Evolutionary conservation across 768 basidiomycete genomes (phyloP).

Genomic region (Mrakia frigida): DNA sequence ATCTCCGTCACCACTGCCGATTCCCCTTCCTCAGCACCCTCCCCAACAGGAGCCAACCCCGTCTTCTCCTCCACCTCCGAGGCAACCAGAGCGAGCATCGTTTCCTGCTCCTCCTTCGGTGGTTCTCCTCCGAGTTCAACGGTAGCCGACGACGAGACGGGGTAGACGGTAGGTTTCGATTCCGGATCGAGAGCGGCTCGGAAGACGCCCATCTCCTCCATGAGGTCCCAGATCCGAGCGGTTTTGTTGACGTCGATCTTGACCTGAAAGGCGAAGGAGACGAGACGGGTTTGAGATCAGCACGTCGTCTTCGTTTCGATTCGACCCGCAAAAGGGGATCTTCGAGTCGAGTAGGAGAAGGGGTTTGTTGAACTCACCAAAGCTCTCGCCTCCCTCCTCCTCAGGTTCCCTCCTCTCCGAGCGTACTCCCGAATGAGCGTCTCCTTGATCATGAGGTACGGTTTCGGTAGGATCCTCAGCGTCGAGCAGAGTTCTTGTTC

Average conservation of each 20-base stretch:
- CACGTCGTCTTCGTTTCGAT: no score
- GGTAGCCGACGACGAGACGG: no score
- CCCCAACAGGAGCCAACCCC: no score
- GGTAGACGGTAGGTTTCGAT: no score
- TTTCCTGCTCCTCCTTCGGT: no score
- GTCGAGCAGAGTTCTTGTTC: conserved; percentile 85
- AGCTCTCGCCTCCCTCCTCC: conserved; percentile 67
- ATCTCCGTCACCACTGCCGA: no score
- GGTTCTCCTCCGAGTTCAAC: no score
- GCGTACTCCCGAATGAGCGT: conserved; percentile 90
- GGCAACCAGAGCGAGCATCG: no score
- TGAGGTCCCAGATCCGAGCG: conserved; percentile 84
- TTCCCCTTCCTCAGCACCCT: no score
- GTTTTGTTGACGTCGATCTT: conserved; percentile 94
- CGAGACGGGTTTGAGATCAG: conserved; percentile 44
- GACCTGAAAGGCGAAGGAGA: conserved; percentile 42
- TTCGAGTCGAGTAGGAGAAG: background rate
- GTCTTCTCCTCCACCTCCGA: no score
- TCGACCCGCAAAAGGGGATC: background rate
- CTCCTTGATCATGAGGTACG: conserved; percentile 93
- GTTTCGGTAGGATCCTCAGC: conserved; percentile 86
- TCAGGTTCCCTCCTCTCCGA: conserved; percentile 77
- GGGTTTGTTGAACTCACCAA: conserved; percentile 28
- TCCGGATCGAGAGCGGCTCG: background rate
- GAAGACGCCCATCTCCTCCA: conserved; percentile 54